Evolutionary conservation across 805 yeast species (phyloP).

Genomic region (Nakazawaea wyomingensis): DNA sequence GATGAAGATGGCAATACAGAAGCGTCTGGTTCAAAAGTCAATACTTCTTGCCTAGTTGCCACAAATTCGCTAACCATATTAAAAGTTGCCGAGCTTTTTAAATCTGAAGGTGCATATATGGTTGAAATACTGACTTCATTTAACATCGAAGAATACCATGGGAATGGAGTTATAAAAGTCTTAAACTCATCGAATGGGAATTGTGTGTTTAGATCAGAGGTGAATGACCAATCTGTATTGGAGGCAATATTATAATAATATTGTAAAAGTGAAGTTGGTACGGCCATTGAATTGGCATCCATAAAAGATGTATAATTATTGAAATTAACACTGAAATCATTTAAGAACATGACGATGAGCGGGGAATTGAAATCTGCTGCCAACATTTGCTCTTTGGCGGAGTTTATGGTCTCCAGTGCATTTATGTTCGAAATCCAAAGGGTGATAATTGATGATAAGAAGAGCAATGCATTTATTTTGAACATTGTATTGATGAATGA

Average conservation of each 20-base stretch:
- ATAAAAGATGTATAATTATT: slow-evolving; percentile 30
- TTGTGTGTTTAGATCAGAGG: slow-evolving; percentile 20
- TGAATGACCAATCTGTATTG: slow-evolving; percentile 16
- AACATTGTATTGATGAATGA: no score
- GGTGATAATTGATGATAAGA: no score
- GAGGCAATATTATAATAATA: slow-evolving; percentile 22
- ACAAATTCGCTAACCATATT: neutral
- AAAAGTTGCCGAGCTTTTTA: slow-evolving; percentile 5
- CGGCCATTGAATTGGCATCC: slow-evolving; percentile 21
- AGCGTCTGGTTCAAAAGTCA: neutral
- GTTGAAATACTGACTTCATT: slow-evolving; percentile 20
- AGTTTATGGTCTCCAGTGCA: slow-evolving; percentile 17
- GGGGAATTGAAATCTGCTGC: slow-evolving; percentile 29
- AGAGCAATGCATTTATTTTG: no score
- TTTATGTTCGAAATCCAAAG: neutral
- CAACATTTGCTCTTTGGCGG: slow-evolving; percentile 20
- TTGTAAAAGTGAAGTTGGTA: slow-evolving; percentile 25
- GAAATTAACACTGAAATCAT: slow-evolving; percentile 25
- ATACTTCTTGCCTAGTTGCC: neutral
- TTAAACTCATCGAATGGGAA: slow-evolving; percentile 29
- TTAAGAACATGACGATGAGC: slow-evolving; percentile 26
- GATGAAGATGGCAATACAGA: neutral
- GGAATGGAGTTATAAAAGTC: slow-evolving; percentile 27
- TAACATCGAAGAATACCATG: slow-evolving; percentile 27
- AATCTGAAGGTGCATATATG: slow-evolving; percentile 25